Base-by-base conservation (phyloP, 371 early-diverging fungal genomes). In the Basidiobolus meristosporus region DNA sequence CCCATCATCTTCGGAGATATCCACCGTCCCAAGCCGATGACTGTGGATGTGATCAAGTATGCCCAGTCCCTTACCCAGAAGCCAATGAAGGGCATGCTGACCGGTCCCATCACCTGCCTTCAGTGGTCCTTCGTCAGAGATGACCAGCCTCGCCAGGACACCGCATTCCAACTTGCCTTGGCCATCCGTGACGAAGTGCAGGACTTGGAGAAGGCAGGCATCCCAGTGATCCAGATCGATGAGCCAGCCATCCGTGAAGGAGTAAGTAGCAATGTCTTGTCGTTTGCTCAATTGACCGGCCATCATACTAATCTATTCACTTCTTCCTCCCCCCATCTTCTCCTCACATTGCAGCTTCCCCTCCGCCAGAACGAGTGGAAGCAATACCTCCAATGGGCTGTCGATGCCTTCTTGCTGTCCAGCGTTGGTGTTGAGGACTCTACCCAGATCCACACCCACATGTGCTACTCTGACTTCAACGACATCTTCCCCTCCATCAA, bases 401-500 rank as follows among this genome's bases (percentile, higher is more conserved):
- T 31, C 10, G 31, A 31, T 31, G 31, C n/a, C n/a, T 31, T 96
- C 82, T 73, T 80, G 54, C 69, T 96, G 41, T 68, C 90, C 44
- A 82, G 86, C 41, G 65, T 81, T 41, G 87, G 84, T 48, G 95
- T 96, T 39, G 53, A 60, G 21, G 73, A 88, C 53, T 69, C 69
- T 21, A 91, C 92, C 42, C 90, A 95, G 67, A 89, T 95, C 62
- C 96, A 95, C 74, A 77, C 90, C 44, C 89, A 89, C 61, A 83
- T 84, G 69, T 95, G 95, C 72, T 95, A 93, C 81, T 82, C 82
- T 57, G 95, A 93, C 64, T 95, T 95, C 63, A 86, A 93, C 59
- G 93, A 90, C 63, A 95, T 95, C 62, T 84, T 95, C 64, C 70
- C 70, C 40, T 76, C 91, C 31, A 92, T 95, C 62, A 62, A 73